Conservation (phyloP, 2,329 filamentous ascomycete species). For the Fusarium anthophilum region DNA sequence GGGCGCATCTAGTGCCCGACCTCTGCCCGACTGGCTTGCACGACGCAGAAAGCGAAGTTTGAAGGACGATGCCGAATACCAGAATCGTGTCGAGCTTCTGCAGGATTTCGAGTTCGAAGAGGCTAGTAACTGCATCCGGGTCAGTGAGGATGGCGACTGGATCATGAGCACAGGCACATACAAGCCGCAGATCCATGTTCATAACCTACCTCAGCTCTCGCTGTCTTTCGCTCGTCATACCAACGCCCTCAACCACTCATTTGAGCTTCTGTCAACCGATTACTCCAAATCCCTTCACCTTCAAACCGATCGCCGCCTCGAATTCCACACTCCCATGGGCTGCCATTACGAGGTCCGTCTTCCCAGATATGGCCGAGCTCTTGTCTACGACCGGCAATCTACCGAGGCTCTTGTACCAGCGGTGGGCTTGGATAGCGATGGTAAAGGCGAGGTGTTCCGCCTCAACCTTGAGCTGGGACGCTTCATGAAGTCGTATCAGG, state of each 20-base stretch:
- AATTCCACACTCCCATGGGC: conserved; percentile 91
- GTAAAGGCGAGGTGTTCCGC: conserved; percentile 90
- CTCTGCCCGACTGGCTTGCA: conserved; percentile 94
- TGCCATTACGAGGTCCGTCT: conserved; percentile 90
- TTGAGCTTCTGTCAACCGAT: conserved; percentile 86
- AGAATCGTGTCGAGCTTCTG: conserved; percentile 91
- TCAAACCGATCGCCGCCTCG: conserved; percentile 88
- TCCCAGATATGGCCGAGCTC: conserved; percentile 89
- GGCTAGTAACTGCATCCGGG: conserved; percentile 87
- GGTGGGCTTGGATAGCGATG: conserved; percentile 86
- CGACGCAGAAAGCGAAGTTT: conserved; percentile 88
- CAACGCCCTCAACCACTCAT: conserved; percentile 88
- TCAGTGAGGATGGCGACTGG: conserved; percentile 97
- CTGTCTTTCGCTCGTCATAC: conserved; percentile 96
- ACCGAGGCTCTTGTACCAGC: conserved; percentile 88
- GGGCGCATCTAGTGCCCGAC: conserved; percentile 85
- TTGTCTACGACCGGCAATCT: conserved; percentile 83
- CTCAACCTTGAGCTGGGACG: conserved; percentile 91
- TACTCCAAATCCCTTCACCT: conserved; percentile 95
- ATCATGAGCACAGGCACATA: conserved; percentile 90
- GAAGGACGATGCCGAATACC: conserved; percentile 92
- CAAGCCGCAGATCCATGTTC: conserved; percentile 81
- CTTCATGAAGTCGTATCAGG: conserved; percentile 93
- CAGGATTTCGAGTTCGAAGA: conserved; percentile 99
- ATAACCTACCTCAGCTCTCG: conserved; percentile 91